Base-by-base conservation (phyloP, 1,284 basidiomycete species). In the Pulveroboletus sp. region DNA sequence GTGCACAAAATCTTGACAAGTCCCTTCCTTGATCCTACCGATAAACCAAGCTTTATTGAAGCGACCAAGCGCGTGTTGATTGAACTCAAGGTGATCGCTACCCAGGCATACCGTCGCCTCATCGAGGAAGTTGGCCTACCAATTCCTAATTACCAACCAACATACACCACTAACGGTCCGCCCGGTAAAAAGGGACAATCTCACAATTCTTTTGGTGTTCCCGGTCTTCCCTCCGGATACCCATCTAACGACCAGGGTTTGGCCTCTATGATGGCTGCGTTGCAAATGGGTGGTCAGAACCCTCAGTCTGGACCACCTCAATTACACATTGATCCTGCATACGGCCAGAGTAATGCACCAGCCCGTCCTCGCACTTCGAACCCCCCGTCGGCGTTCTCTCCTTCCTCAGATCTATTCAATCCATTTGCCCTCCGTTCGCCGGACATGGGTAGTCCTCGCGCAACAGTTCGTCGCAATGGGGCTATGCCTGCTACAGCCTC, bases 41-140 rank as follows among this genome's bases (percentile, higher is more conserved):
- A 90, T 62, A 91, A 90, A 69, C 77, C 80, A 3, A 77, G 75
- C 42, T 91, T 92, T 64, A 78, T 92, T 3, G 94, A 94, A 64
- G 90, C 92, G 4, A 93, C 91, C 24, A 94, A 94, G 71, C 86
- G 92, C 11, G 94, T 95, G 31, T 77, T 96, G 54, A 91, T 93
- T 50, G 88, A 89, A 69, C 79, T 96, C 57, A 94, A 94, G 76
- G 93, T 94, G 39, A 90, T 92, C 47, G 87, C 89, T 25, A 93
- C 92, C 6, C 92, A 94, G 65, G 92, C 94, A n/a, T 97, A 98
- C 71, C 86, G 94, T 58, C 84, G 92, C 52, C 79, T 98, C 47
- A 92, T 96, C 55, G 93, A 97, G 72, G 94, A 96, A 75, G 92
- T 97, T 61, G 95, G 95, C 14, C 76, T 98, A 47, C 92, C 93